Evolutionary conservation across 495 filamentous ascomycete genomes (phyloP), one percentile per base, ranked within the genome.

Genomic region (Melanomma pulvis-pyrius): DNA sequence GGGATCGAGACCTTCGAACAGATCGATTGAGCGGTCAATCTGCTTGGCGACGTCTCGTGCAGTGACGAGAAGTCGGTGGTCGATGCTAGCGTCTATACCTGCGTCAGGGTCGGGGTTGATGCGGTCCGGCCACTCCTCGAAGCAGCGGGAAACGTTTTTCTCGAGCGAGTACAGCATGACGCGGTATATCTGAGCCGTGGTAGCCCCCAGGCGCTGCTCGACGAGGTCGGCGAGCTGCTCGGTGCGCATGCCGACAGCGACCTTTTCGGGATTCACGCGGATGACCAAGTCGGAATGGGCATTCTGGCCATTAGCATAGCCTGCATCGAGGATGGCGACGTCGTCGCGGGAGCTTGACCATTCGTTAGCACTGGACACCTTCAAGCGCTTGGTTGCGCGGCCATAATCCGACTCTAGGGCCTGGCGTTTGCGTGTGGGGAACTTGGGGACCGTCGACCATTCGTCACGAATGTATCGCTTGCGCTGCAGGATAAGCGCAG

Each of bases 261-360:
- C 88, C 72, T 93, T 97, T 36, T 91, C 89, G 73, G 92, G 88
- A 74, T 97, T 96, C 25, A 97, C 81, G 29, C 90, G 87, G 49
- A 98, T 79, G 22, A 91, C 83, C 55, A 91, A 76, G 56, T 88
- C 77, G 30, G 83, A 77, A 15, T 44, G 8, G 17, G 30, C 29
- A 1, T 3, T 28, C 47, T 71, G 13, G 17, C 63, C 29, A 36
- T 48, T 48, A 2, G 22, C 24, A 17, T 32, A 22, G 8, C 34
- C 24, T 41, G 30, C 53, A 32, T 54, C 51, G 29, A 54, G 51
- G 12, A 29, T 34, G 64, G 15, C 32, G 21, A 51, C 29, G 29
- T 24, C 49, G 9, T 61, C 46, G 7, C 47, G 36, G 32, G 41
- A 30, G 13, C 15, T 53, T 0, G 48, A 11, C 54, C 56, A 59